Evolutionary conservation across 345 rosid species (phyloP).

Genomic region (Ailanthus altissimus): DNA sequence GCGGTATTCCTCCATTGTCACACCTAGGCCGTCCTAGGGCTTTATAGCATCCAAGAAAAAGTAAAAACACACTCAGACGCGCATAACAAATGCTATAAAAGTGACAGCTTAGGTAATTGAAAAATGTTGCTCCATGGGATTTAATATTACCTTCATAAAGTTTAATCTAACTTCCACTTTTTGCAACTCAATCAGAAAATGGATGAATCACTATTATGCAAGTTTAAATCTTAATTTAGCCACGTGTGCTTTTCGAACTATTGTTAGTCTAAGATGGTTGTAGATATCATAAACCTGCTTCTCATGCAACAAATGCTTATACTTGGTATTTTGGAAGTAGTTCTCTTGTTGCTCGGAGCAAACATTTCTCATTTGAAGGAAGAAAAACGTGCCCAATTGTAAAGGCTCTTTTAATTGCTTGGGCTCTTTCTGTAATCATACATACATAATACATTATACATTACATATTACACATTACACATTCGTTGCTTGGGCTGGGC

Average conservation of each 20-base stretch:
- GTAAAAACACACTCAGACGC: neutral
- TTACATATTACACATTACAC: no score
- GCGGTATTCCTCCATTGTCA: conserved; percentile 12
- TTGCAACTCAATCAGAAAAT: neutral
- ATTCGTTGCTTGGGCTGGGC: neutral
- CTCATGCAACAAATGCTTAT: neutral
- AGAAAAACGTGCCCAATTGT: neutral
- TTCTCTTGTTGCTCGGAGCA: neutral
- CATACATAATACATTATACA: no score
- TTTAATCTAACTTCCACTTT: neutral
- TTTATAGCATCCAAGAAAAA: conserved; percentile 43
- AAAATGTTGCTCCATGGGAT: neutral
- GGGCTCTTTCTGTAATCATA: no score
- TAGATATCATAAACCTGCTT: neutral
- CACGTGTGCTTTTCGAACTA: neutral
- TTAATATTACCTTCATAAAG: neutral
- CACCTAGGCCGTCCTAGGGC: conserved; percentile 18
- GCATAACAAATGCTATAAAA: neutral
- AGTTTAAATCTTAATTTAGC: neutral
- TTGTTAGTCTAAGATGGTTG: neutral
- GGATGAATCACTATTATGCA: neutral
- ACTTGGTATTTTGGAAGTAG: neutral
- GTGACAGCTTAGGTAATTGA: neutral
- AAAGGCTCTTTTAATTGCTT: no score
- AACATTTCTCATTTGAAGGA: neutral